phyloP scores from a whole-genome alignment of 441 rosid species.

The Aleurites moluccanus region DNA sequence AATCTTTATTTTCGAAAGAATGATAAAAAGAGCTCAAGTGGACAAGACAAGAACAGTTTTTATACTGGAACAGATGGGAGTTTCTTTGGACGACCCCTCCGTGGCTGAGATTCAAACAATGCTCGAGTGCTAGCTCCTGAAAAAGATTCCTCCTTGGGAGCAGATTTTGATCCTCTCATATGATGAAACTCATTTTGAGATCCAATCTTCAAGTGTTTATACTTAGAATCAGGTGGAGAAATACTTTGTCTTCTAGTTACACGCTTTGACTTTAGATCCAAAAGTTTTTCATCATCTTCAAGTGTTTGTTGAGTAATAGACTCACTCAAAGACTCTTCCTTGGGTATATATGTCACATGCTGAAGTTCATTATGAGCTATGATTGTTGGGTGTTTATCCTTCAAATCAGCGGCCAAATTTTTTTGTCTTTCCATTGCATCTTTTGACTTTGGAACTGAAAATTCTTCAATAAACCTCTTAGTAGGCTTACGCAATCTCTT shows the following conservation, averaged over 20 bases:
- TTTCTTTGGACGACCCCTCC: slow-evolving; percentile 46
- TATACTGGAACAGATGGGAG: slow-evolving; percentile 37
- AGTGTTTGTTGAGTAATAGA: slow-evolving; percentile 8
- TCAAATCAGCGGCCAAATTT: slow-evolving; percentile 21
- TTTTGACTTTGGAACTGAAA: slow-evolving; percentile 34
- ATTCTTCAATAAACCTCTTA: slow-evolving; percentile 56
- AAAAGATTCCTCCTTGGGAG: slow-evolving; percentile 28
- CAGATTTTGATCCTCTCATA: slow-evolving; percentile 17
- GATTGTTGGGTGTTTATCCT: slow-evolving; percentile 35
- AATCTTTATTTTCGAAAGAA: slow-evolving; percentile 6
- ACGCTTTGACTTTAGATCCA: slow-evolving; percentile 31
- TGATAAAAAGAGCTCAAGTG: background rate
- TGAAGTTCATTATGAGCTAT: slow-evolving; percentile 30
- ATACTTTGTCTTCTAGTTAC: slow-evolving; percentile 21
- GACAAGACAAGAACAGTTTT: slow-evolving; percentile 14
- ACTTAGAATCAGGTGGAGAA: slow-evolving; percentile 28
- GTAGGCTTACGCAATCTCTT: slow-evolving; percentile 50
- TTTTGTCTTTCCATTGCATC: slow-evolving; percentile 22
- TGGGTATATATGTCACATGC: slow-evolving; percentile 1
- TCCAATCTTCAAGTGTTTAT: slow-evolving; percentile 33
- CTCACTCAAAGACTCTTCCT: slow-evolving; percentile 22
- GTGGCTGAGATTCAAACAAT: slow-evolving; percentile 38
- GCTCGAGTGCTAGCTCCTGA: slow-evolving; percentile 28
- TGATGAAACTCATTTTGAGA: slow-evolving; percentile 30
- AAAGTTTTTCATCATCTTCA: slow-evolving; percentile 42